Percentiles rank a stretch among this genome's conserved stretches.
These are phyloP conservation scores for Primulina eburnea DNA, from an alignment of 257 asterid genomes.

Conservation along the genomic window DNA sequence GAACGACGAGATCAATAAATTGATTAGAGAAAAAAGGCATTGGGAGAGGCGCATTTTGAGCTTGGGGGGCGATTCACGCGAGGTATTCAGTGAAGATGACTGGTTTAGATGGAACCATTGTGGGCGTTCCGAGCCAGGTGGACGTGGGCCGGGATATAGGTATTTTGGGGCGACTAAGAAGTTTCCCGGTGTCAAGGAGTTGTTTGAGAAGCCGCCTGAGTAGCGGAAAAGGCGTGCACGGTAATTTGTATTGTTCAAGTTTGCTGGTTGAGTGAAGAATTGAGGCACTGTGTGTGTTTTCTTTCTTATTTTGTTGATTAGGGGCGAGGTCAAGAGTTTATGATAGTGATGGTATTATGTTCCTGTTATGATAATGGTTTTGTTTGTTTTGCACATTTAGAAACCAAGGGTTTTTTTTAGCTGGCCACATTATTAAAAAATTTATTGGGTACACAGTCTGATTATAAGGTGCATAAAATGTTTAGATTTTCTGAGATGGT, in stretches of 20 bases:
- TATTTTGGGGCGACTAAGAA: conserved; percentile 96
- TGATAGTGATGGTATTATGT: too few relatives aligned
- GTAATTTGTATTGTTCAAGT: conserved; percentile 33
- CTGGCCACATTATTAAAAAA: too few relatives aligned
- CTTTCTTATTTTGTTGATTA: background rate
- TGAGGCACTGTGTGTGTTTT: background rate
- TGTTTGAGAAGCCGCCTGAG: conserved; percentile 96
- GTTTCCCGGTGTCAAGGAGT: conserved; percentile 91
- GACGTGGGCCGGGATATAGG: conserved; percentile 94
- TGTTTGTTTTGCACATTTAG: too few relatives aligned
- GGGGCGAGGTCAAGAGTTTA: too few relatives aligned
- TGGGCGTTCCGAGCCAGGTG: conserved; percentile 97
- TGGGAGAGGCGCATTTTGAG: conserved; percentile 94
- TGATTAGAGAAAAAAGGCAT: conserved; percentile 80
- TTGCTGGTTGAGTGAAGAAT: background rate
- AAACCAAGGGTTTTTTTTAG: too few relatives aligned
- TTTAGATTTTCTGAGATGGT: too few relatives aligned
- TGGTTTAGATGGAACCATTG: conserved; percentile 53
- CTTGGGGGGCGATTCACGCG: conserved; percentile 19
- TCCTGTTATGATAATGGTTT: too few relatives aligned
- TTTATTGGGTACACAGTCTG: too few relatives aligned
- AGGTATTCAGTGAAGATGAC: too few relatives aligned
- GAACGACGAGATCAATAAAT: conserved; percentile 90
- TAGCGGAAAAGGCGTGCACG: conserved; percentile 86
- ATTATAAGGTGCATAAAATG: too few relatives aligned